Base-by-base conservation (phyloP, 805 yeast genomes). In the Candida nonsorbophila region DNA sequence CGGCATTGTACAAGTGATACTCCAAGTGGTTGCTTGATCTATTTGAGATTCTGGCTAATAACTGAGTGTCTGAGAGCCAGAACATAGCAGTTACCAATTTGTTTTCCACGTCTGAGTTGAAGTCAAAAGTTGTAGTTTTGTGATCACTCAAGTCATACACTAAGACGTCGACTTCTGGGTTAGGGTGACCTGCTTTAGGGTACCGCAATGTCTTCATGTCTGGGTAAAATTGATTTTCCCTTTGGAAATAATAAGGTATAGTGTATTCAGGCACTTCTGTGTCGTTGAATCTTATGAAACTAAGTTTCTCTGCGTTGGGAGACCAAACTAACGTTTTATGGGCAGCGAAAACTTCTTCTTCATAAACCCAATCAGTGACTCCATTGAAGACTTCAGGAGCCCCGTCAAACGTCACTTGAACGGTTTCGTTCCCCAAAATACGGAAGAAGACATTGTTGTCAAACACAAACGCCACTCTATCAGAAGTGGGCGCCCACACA, bases 361-460 rank as follows among this genome's bases (percentile, higher is more conserved):
- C 94, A 49, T 83, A 83, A 1, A 83, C 77, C 92, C 94, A 84
- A 46, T 83, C 92, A 0, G 88, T 74, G 42, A 68, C 77, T 3
- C 85, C 94, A 42, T 83, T 78, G 34, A 69, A 66, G 4, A 79
- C 58, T 21, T 65, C 51, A 1, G 41, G 44, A 9, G 69, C 55
- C 0, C 87, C 88, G 45, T 74, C 79, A 3, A 42, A 33, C 3
- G 81, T 72, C 6, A 75, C 46, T 38, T 55, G 62, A 3, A 52
- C 34, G 4, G 39, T 34, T 7, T 48, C 41, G 34, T 45, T 36
- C 3, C 31, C 13, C 6, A 73, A 40, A 27, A 68, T 52, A 42
- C 71, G 66, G 9, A 79, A 27, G 41, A 58, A 79, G 2, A 84
- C 38, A 39, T 84, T 69, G 44, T 75, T 73, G 5, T 71, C 60